Percentiles rank a stretch among this genome's conserved stretches.
Conservation (phyloP, 306 rosid genomes). For the Inga oerstediana region DNA sequence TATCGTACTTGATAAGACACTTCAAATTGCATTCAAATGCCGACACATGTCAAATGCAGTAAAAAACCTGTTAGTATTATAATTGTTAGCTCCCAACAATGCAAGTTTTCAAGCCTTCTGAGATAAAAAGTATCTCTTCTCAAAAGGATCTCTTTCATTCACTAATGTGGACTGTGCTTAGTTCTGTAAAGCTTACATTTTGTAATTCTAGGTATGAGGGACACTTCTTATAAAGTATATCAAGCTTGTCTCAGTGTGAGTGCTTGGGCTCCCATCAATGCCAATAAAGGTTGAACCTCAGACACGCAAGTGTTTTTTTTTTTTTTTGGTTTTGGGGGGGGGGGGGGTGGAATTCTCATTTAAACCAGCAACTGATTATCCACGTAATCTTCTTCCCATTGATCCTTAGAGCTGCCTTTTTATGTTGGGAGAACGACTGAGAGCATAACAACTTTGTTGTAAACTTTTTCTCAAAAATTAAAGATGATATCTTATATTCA, state of each 20-base stretch:
- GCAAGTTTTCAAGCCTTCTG: background rate
- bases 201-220: background rate
- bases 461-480: background rate
- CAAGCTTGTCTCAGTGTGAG: background rate
- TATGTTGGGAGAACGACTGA: background rate
- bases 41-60: background rate
- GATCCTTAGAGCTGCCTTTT: background rate
- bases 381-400: background rate
- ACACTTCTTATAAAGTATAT: slow-evolving; percentile 13
- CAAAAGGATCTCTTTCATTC: background rate
- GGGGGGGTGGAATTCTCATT: background rate
- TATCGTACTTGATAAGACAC: background rate
- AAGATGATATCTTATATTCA: background rate
- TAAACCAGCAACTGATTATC: background rate
- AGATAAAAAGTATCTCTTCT: background rate
- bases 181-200: background rate
- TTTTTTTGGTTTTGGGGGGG: rapidly evolving
- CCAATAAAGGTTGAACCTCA: background rate
- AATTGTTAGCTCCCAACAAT: background rate
- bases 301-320: too few relatives aligned
- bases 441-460: background rate
- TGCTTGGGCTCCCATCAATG: slow-evolving; percentile 14
- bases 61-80: background rate
- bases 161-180: slow-evolving; percentile 9
- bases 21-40: background rate